phyloP scores from a whole-genome alignment of 768 basidiomycete genomes.

The Leccinum broughii region DNA sequence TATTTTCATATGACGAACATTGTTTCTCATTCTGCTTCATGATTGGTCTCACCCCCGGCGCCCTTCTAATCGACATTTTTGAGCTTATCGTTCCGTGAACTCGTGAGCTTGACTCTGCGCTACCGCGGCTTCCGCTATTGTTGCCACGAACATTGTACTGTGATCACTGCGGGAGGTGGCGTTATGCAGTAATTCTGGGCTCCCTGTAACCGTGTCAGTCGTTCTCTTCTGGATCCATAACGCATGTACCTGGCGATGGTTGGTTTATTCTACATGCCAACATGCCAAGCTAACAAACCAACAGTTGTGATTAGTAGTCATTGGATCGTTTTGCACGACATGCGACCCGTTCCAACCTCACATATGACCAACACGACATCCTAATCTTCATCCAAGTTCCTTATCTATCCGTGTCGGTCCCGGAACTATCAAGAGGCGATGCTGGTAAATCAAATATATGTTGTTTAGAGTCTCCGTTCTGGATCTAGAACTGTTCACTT shows the following conservation, averaged over 20 bases:
- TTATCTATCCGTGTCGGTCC: conserved; percentile 3
- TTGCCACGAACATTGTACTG: background rate
- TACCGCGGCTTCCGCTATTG: background rate
- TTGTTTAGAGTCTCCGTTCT: background rate
- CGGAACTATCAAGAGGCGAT: background rate
- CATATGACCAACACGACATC: conserved; percentile 5
- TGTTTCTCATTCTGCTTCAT: background rate
- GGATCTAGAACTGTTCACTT: background rate
- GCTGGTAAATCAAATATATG: background rate
- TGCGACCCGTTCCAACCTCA: background rate
- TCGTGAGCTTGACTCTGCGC: background rate
- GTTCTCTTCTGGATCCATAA: background rate
- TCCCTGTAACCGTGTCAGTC: background rate
- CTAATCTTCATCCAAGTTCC: background rate
- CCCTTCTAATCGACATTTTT: background rate
- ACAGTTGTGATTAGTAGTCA: background rate
- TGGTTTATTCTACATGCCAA: background rate
- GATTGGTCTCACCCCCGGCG: background rate
- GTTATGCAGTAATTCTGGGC: background rate
- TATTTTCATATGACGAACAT: conserved; percentile 6
- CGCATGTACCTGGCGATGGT: background rate
- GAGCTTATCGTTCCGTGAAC: background rate
- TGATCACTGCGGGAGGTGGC: background rate
- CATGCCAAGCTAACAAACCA: background rate
- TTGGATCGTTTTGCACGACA: background rate